A percentile compares a stretch with the other conserved stretches of the same genome.
Evolutionary conservation across 306 rosid species (phyloP).

Genomic region (Arachis stenosperma): DNA sequence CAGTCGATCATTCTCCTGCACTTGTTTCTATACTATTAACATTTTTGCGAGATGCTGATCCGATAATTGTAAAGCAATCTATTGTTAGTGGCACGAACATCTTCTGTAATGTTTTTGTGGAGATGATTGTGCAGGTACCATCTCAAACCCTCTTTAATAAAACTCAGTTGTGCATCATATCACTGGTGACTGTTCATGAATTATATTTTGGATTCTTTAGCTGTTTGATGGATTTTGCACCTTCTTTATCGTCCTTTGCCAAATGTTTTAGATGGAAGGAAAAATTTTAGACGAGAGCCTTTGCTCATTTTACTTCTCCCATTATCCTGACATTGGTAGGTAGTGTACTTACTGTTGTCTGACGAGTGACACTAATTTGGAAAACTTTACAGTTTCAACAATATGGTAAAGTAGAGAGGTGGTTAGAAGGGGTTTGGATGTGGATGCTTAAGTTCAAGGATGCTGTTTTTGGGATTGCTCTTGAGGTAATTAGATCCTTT

Average conservation of each 20-base stretch:
- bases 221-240: slow-evolving; percentile 10
- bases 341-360: slow-evolving; percentile 23
- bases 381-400: slow-evolving; percentile 65
- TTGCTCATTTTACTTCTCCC: not conserved
- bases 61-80: slow-evolving; percentile 62
- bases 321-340: slow-evolving; percentile 27
- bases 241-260: slow-evolving; percentile 6
- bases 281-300: not conserved
- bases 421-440: slow-evolving; percentile 97
- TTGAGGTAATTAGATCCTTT: slow-evolving; percentile 64
- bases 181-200: slow-evolving; percentile 4
- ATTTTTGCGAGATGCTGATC: slow-evolving; percentile 65
- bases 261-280: not conserved
- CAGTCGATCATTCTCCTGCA: slow-evolving; percentile 65
- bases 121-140: slow-evolving; percentile 81
- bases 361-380: slow-evolving; percentile 38
- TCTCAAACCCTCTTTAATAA: slow-evolving; percentile 26
- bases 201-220: not conserved
- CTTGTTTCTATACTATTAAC: slow-evolving; percentile 66
- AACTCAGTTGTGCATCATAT: slow-evolving; percentile 5
- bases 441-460: slow-evolving; percentile 92
- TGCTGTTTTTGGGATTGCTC: slow-evolving; percentile 68
- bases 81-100: slow-evolving; percentile 72
- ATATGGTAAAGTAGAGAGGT: slow-evolving; percentile 86
- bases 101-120: slow-evolving; percentile 64